Evolutionary conservation across 768 basidiomycete species (phyloP), one percentile per base, ranked within the genome.

Genomic region (Amyloporia xantha): DNA sequence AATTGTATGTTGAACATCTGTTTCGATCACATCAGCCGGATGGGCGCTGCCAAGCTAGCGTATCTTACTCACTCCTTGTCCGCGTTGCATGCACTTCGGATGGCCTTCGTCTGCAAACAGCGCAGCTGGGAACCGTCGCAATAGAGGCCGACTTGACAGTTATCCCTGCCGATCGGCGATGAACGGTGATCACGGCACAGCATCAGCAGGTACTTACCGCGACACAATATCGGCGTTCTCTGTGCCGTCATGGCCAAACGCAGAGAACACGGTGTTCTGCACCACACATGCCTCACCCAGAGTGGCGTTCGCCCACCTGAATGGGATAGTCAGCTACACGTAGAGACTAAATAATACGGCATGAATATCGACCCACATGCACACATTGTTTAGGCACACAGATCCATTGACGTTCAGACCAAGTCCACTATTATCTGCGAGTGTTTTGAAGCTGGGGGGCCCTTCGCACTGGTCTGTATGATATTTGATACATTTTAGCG

Each of bases 181-280:
- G n/a, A n/a, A n/a, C n/a, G n/a, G n/a, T n/a, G n/a, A n/a, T n/a
- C n/a, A n/a, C n/a, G n/a, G n/a, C 28, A 33, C 25, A 17, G n/a
- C n/a, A n/a, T n/a, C n/a, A n/a, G n/a, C n/a, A n/a, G n/a, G 40
- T 13, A 61, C 71, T 26, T 58, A 87, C 90, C 90, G 78, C 49
- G 90, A 91, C 2, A 91, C 81, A 45, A 92, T 82, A 62, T 88
- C 80, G 40, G 86, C 75, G 53, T 83, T 89, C 62, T 86, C 82
- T 3, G 68, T 68, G 37, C 68, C 71, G 2, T 54, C 54, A 21
- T 71, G 58, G 0, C 77, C 71, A 60, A 89, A 91, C 0, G 79
- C 84, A 40, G 79, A 83, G 60, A 88, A 93, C 2, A 79, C 75
- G 0, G 81, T 86, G 64, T 94, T 93, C 63, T 93, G 89, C 20